A percentile compares a stretch with the other conserved stretches of the same genome.
phyloP scores from a whole-genome alignment of 768 basidiomycete species.

The Kondoa subrosea region DNA sequence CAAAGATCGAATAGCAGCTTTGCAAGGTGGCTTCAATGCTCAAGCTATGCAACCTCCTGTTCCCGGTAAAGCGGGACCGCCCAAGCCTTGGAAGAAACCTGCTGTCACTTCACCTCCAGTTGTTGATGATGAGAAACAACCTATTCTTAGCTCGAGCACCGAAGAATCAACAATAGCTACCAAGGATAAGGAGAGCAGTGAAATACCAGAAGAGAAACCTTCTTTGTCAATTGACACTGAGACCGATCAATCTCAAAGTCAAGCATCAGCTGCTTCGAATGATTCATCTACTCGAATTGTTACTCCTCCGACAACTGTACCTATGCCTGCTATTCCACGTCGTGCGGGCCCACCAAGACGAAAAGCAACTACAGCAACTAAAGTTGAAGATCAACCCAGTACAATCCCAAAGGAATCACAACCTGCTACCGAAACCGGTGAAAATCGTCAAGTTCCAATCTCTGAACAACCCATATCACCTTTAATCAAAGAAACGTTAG shows the following conservation, averaged over 20 bases:
- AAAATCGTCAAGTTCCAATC: background rate
- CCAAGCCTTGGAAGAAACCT: slow-evolving; percentile 1
- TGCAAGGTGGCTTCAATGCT: slow-evolving; percentile 5
- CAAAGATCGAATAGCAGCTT: slow-evolving; percentile 5
- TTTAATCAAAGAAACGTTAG: no score
- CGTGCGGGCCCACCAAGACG: slow-evolving; percentile 6
- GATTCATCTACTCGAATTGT: background rate
- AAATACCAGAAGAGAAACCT: background rate
- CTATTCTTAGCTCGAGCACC: no score
- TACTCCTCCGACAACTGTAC: background rate
- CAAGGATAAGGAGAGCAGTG: no score
- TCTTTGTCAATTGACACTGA: background rate
- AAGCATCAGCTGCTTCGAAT: background rate
- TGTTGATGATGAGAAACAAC: background rate
- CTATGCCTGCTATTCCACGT: background rate
- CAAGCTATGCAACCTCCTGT: background rate
- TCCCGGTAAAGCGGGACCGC: background rate
- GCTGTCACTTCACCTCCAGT: no score
- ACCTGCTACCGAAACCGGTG: background rate
- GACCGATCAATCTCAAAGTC: background rate
- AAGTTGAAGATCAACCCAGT: background rate
- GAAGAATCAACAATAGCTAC: no score
- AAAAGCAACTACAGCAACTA: background rate
- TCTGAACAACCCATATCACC: background rate
- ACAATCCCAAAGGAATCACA: background rate